These are phyloP conservation scores for Somion occarium DNA, from an alignment of 1,284 basidiomycete genomes.

Conservation along the genomic window DNA sequence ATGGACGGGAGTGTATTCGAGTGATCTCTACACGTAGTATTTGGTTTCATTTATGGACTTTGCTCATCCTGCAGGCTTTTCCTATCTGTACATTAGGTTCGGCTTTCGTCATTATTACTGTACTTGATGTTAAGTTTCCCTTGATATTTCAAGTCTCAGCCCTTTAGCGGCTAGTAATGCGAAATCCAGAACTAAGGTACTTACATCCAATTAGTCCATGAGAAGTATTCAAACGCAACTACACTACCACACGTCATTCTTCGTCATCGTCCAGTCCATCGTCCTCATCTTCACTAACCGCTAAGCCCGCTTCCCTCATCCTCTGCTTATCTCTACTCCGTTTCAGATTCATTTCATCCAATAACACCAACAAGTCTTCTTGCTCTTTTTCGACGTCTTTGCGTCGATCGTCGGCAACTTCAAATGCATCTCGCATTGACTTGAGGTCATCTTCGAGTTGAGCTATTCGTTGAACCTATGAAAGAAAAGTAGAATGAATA, in stretches of 20 bases:
- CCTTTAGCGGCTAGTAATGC: too few species aligned
- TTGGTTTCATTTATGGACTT: too few species aligned
- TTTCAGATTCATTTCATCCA: slow-evolving; percentile 91
- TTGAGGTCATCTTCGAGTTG: slow-evolving; percentile 25
- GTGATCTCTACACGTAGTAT: too few species aligned
- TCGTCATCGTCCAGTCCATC: slow-evolving; percentile 50
- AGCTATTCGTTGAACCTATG: slow-evolving; percentile 20
- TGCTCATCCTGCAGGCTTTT: too few species aligned
- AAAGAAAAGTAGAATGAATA: slow-evolving; percentile 21
- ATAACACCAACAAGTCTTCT: slow-evolving; percentile 88
- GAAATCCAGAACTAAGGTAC: too few species aligned
- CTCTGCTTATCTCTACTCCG: slow-evolving; percentile 76
- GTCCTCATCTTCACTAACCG: slow-evolving; percentile 89
- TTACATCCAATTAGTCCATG: too few species aligned
- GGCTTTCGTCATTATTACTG: too few species aligned
- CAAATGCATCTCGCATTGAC: slow-evolving; percentile 46
- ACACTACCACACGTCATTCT: too few species aligned
- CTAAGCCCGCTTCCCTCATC: slow-evolving; percentile 70
- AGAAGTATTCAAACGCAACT: too few species aligned
- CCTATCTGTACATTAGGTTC: too few species aligned
- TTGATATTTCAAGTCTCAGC: too few species aligned
- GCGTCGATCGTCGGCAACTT: slow-evolving; percentile 55
- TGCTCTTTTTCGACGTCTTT: slow-evolving; percentile 91
- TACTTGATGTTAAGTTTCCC: too few species aligned
- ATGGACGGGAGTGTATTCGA: slow-evolving; percentile 67